These are phyloP conservation scores for Gentiana macrophylla DNA, from an alignment of 257 asterid species.

Conservation along the genomic window DNA sequence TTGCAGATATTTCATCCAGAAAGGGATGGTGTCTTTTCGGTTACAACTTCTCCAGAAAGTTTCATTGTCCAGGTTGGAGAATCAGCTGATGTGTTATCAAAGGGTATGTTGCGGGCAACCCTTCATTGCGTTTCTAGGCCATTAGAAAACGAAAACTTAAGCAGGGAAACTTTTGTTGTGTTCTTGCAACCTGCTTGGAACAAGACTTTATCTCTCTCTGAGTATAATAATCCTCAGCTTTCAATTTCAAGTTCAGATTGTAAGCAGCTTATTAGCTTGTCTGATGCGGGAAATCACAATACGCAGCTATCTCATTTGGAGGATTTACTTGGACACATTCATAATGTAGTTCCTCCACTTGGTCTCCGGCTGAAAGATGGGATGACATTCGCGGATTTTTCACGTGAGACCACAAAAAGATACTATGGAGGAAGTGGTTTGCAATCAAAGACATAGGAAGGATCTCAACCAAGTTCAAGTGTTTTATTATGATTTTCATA, in stretches of 20 bases:
- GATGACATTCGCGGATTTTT: constrained; percentile 85
- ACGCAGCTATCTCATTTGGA: constrained; percentile 9
- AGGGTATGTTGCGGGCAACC: constrained; percentile 75
- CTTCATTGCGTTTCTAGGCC: constrained; percentile 75
- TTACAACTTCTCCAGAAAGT: constrained; percentile 47
- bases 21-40: constrained; percentile 31
- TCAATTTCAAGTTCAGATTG: constrained; percentile 9
- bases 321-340: constrained; percentile 26
- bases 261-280: constrained; percentile 11
- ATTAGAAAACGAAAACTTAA: constrained; percentile 31
- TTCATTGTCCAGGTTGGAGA: constrained; percentile 89
- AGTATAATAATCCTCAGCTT: constrained; percentile 43
- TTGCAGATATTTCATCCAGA: constrained; percentile 66
- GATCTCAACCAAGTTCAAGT: too few relatives aligned
- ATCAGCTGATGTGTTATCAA: constrained; percentile 66
- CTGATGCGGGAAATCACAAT: constrained; percentile 6
- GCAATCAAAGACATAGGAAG: constrained; percentile 55
- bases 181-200: constrained; percentile 88
- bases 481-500: too few relatives aligned
- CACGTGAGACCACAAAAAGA: constrained; percentile 69
- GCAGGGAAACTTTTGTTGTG: constrained; percentile 80
- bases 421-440: constrained; percentile 74
- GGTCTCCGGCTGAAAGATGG: constrained; percentile 54
- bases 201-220: constrained; percentile 47
- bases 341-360: constrained; percentile 55